Evolutionary conservation across 164 flowering plant genomes (phyloP), one percentile per base, ranked within the genome.

Genomic region (Cinnamomum micranthum): DNA sequence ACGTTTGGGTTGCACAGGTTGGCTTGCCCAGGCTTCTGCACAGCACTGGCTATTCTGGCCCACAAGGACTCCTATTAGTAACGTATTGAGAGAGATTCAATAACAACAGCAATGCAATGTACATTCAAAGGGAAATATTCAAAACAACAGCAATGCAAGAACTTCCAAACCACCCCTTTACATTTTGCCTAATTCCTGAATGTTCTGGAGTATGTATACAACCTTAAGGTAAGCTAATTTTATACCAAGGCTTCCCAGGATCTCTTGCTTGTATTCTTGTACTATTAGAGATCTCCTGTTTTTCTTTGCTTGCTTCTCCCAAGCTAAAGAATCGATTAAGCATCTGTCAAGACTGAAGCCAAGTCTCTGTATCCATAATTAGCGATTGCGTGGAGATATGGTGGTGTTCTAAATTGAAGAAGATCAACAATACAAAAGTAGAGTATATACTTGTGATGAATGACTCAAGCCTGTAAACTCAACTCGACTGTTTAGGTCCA

Each of bases 401-500:
- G 22, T 31, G 28, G 12, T 28, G 28, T 67, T 14, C 50, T 31
- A 17, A 28, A 67, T 67, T 31, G 19, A 13, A 67, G 19, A 28
- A 67, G 31, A 67, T 65, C 64, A 60, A 23, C 17, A 24, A 14
- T 23, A 33, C 17, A 17, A 33, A 67, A 67, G 70, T 17, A 50
- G 14, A 41, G 55, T 2, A 25, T 51, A 17, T 68, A 68, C 71
- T 41, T n/a, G 0, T 20, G 9, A 22, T 41, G 25, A 47, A 22
- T 22, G 13, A 24, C 41, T 47, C 4, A 47, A 69, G 47, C 12
- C 71, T 7, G 24, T 23, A 14, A n/a, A 20, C 25, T 9, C 69
- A 67, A 9, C 14, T 60, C 31, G 79, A 75, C 65, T 80, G 10
- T 70, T 88, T 88, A n/a, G 97, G 97, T 3, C 90, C 90, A 76